Evolutionary conservation across 1,284 basidiomycete species (phyloP).

Genomic region (Pseudozyma hubeiensis): DNA sequence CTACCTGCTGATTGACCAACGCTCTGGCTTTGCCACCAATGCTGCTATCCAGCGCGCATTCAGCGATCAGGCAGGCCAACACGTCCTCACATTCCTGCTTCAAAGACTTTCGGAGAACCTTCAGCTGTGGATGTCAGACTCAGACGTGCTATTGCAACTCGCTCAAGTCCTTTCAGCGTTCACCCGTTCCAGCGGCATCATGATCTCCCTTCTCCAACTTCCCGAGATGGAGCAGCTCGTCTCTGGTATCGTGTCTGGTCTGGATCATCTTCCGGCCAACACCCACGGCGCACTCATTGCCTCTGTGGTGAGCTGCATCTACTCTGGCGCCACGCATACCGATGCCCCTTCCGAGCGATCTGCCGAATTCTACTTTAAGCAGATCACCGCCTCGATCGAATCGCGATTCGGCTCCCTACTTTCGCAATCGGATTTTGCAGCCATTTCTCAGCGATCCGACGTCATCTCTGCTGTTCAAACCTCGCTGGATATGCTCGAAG

Average conservation of each 20-base stretch:
- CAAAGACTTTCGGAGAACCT: constrained; percentile 54
- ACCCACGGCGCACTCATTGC: constrained; percentile 58
- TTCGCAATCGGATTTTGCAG: constrained; percentile 41
- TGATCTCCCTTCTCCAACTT: constrained; percentile 54
- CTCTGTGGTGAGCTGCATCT: constrained; percentile 60
- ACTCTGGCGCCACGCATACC: constrained; percentile 43
- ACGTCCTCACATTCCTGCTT: constrained; percentile 56
- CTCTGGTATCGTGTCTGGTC: constrained; percentile 36
- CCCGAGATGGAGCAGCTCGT: constrained; percentile 55
- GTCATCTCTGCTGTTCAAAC: constrained; percentile 52
- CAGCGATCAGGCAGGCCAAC: constrained; percentile 46
- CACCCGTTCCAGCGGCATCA: constrained; percentile 52
- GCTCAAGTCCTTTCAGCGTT: constrained; percentile 56
- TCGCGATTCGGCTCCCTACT: constrained; percentile 44
- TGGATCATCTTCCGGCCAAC: constrained; percentile 56
- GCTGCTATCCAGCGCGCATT: constrained; percentile 42
- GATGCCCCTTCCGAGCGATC: constrained; percentile 28
- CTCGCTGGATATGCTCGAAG: constrained; percentile 59
- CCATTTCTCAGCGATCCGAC: constrained; percentile 47
- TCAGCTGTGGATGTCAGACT: constrained; percentile 59
- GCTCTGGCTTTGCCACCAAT: constrained; percentile 37
- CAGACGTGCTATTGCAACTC: constrained; percentile 58
- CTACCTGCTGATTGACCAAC: constrained; percentile 51
- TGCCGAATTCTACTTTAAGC: constrained; percentile 49
- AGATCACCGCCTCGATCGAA: constrained; percentile 57